Evolutionary conservation across 2,329 filamentous ascomycete species (phyloP).

Genomic region (Achaetomium macrosporum): DNA sequence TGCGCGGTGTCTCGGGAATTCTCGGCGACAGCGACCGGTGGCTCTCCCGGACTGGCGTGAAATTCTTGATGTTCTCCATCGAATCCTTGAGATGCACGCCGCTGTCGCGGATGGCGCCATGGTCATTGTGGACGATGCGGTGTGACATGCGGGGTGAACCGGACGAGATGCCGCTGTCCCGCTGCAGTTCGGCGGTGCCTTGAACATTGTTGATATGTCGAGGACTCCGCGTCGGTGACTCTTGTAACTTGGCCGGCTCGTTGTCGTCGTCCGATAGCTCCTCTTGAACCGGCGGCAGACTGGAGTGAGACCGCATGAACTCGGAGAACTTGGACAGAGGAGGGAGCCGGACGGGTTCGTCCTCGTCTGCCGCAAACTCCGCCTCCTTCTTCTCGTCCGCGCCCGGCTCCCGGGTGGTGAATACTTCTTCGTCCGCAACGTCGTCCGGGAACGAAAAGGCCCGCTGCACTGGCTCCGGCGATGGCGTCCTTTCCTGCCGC

Average conservation of each 20-base stretch:
- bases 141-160: conserved; percentile 39
- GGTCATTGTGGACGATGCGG: conserved; percentile 31
- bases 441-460: conserved; percentile 28
- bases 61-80: conserved; percentile 27
- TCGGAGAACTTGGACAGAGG: conserved; percentile 31
- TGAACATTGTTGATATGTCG: conserved; percentile 12
- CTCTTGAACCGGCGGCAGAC: conserved; percentile 48
- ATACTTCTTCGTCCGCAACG: conserved; percentile 27
- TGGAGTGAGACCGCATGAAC: conserved; percentile 38
- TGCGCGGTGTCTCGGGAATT: conserved; percentile 1
- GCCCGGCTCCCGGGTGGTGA: conserved; percentile 16
- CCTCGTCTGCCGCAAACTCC: conserved; percentile 8
- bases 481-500: conserved; percentile 14
- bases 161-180: conserved; percentile 46
- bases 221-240: conserved; percentile 19
- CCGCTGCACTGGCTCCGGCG: conserved; percentile 23
- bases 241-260: conserved; percentile 26
- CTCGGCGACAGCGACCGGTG: conserved; percentile 16
- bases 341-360: conserved; percentile 20
- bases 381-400: conserved; percentile 13
- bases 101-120: conserved; percentile 46
- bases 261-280: conserved; percentile 40
- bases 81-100: conserved; percentile 50
- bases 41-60: conserved; percentile 9
- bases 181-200: conserved; percentile 34